phyloP scores from a whole-genome alignment of 352 stramenopile genomes.

The Globisporangium solare region DNA sequence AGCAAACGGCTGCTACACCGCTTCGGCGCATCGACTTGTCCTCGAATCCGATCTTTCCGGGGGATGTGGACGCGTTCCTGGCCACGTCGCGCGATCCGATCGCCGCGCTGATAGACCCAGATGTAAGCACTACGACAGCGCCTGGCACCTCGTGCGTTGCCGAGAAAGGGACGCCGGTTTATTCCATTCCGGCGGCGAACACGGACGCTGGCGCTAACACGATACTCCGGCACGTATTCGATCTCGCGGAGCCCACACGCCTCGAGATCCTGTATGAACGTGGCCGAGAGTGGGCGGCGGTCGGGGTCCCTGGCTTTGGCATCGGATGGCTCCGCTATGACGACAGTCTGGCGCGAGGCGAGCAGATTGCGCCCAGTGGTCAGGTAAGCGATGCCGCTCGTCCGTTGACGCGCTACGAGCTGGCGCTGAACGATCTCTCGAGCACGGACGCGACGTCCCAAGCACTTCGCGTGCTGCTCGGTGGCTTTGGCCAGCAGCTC shows the following conservation, averaged over 20 bases:
- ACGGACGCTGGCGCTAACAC: neutral
- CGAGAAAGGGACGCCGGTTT: neutral
- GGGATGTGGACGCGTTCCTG: neutral
- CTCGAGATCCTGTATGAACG: slow-evolving; percentile 5
- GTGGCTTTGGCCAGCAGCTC: slow-evolving; percentile 3
- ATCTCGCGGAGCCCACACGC: neutral
- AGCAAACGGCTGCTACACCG: neutral
- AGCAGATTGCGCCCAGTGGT: neutral
- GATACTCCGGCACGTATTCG: neutral
- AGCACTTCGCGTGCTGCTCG: slow-evolving; percentile 6
- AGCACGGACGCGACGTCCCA: slow-evolving; percentile 2
- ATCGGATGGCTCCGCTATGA: slow-evolving; percentile 4
- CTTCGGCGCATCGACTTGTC: neutral
- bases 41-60: neutral
- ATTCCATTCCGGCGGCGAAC: neutral
- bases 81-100: neutral
- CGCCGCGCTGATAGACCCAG: neutral
- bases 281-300: slow-evolving; percentile 1
- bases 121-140: neutral
- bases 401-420: slow-evolving; percentile 1
- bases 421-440: slow-evolving; percentile 4
- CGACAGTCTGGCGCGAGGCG: neutral
- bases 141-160: neutral
- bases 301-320: slow-evolving; percentile 9
- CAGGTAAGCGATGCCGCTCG: neutral